A percentile compares a stretch with the other conserved stretches of the same genome.
Conservation (phyloP, 805 yeast species). For the Candida caryicola region DNA sequence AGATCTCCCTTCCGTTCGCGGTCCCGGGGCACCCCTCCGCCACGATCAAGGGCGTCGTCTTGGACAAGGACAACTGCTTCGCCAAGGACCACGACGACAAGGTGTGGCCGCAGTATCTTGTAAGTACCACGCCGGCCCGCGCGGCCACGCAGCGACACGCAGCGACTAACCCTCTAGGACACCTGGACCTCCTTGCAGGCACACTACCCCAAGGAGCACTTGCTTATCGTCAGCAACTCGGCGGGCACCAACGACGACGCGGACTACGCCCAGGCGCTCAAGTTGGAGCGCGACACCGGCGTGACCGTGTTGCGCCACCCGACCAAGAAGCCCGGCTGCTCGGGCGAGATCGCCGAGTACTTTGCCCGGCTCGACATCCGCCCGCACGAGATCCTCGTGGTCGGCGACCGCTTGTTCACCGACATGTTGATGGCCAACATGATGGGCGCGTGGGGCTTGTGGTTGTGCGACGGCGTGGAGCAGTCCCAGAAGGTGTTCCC, state of each 20-base stretch:
- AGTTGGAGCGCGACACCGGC: constrained; percentile 62
- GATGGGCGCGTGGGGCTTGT: constrained; percentile 84
- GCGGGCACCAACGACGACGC: constrained; percentile 86
- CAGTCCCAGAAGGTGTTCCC: constrained; percentile 51
- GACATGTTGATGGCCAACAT: constrained; percentile 91
- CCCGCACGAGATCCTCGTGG: constrained; percentile 70
- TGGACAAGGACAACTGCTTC: constrained; percentile 95
- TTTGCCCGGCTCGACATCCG: constrained; percentile 47
- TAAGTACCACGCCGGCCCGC: constrained; percentile 17
- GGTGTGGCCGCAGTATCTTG: constrained; percentile 71
- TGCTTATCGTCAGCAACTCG: constrained; percentile 84
- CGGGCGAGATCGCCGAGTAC: constrained; percentile 60
- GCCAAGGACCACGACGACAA: constrained; percentile 78
- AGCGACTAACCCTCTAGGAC: constrained; percentile 13
- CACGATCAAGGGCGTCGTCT: constrained; percentile 68
- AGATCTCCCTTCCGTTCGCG: constrained; percentile 53
- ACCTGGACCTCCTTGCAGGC: constrained; percentile 54
- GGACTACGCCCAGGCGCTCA: constrained; percentile 54
- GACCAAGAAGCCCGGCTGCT: constrained; percentile 82
- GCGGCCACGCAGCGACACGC: no score
- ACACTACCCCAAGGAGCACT: constrained; percentile 58
- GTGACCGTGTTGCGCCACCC: constrained; percentile 68
- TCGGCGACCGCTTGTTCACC: constrained; percentile 90
- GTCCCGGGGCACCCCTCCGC: constrained; percentile 27
- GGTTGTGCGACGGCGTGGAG: constrained; percentile 79